A percentile compares a stretch with the other conserved stretches of the same genome.
phyloP scores from a whole-genome alignment of 2,329 filamentous ascomycete species.

The Boeremia exigua region DNA sequence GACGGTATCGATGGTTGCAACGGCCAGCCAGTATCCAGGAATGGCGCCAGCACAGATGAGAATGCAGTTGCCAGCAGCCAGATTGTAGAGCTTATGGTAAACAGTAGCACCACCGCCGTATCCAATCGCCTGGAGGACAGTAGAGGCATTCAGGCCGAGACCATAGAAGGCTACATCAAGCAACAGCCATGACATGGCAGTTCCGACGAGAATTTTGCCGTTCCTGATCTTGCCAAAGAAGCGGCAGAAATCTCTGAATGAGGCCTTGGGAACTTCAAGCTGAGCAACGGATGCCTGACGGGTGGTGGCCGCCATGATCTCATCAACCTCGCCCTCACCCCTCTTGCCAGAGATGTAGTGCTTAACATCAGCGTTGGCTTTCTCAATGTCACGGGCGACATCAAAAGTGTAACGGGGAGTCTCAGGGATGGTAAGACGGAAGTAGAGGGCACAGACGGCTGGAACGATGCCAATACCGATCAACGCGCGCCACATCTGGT shows the following conservation, averaged over 20 bases:
- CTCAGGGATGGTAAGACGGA: slow-evolving; percentile 52
- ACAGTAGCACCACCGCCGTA: slow-evolving; percentile 67
- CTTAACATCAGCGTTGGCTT: slow-evolving; percentile 72
- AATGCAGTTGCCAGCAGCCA: slow-evolving; percentile 79
- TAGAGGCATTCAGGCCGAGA: slow-evolving; percentile 76
- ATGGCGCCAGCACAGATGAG: slow-evolving; percentile 79
- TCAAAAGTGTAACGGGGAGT: slow-evolving; percentile 52
- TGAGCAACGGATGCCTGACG: slow-evolving; percentile 60
- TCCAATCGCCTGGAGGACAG: slow-evolving; percentile 74
- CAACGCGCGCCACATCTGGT: slow-evolving; percentile 52
- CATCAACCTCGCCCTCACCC: slow-evolving; percentile 68
- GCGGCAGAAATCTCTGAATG: slow-evolving; percentile 71
- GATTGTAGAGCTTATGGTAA: slow-evolving; percentile 75
- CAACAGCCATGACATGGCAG: slow-evolving; percentile 74
- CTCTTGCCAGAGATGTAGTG: slow-evolving; percentile 73
- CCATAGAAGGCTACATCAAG: slow-evolving; percentile 65
- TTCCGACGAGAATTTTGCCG: slow-evolving; percentile 75
- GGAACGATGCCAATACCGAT: slow-evolving; percentile 51
- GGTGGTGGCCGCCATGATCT: slow-evolving; percentile 66
- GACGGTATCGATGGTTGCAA: slow-evolving; percentile 68
- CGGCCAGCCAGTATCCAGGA: slow-evolving; percentile 74
- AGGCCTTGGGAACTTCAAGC: slow-evolving; percentile 72
- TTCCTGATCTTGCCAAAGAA: slow-evolving; percentile 77
- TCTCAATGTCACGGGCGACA: slow-evolving; percentile 48
- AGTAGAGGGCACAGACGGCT: slow-evolving; percentile 50